phyloP scores from a whole-genome alignment of 2,329 filamentous ascomycete species.

The Phialemoniopsis sp. region DNA sequence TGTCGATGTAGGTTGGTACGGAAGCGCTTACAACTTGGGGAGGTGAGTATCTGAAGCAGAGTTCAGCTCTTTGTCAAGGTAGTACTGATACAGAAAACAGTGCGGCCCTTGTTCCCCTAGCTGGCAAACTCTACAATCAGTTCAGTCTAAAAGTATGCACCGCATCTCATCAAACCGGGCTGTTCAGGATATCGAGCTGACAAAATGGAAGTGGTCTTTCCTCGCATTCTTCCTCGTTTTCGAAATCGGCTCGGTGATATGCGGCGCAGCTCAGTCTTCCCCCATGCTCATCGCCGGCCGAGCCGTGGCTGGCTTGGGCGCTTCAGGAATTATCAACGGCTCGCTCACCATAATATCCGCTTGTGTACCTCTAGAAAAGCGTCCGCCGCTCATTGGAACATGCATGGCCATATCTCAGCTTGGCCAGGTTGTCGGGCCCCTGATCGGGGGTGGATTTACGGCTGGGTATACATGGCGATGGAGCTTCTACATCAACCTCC shows the following conservation, averaged over 20 bases:
- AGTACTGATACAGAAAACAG: too few relatives aligned
- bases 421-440: conserved; percentile 39
- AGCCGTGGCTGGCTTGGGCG: conserved; percentile 48
- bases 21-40: conserved; percentile 12
- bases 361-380: conserved; percentile 30
- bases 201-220: conserved; percentile 33
- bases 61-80: neutral
- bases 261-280: conserved; percentile 42
- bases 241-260: conserved; percentile 52
- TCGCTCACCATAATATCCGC: conserved; percentile 44
- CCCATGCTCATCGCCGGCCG: conserved; percentile 51
- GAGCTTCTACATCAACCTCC: conserved; percentile 45
- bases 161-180: neutral
- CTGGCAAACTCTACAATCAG: conserved; percentile 45
- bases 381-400: conserved; percentile 22
- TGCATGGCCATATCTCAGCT: conserved; percentile 26
- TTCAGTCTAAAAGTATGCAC: conserved; percentile 29
- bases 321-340: conserved; percentile 47
- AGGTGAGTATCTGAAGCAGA: conserved; percentile 1
- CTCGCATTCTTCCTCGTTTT: conserved; percentile 42
- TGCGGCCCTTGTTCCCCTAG: conserved; percentile 44
- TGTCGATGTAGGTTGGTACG: conserved; percentile 16
- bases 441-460: conserved; percentile 38
- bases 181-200: too few relatives aligned
- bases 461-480: conserved; percentile 37